phyloP scores from a whole-genome alignment of 176 grass and related monocot genomes.

The Zea mays region Zm-B73-REFERENCE-NAM-5.0 NC_050096.1:50821501-50822000 shows the following conservation, averaged over 20 bases:
- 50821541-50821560: neutral
- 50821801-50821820: neutral
- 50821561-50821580: neutral
- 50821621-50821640: constrained; percentile 46
- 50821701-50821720: constrained; percentile 51
- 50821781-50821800: neutral
- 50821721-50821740: constrained; percentile 26
- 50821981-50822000: no score
- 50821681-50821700: constrained; percentile 27
- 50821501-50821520: neutral
- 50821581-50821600: constrained; percentile 22
- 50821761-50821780: constrained; percentile 10
- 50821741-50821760: constrained; percentile 30
- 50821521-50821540: neutral
- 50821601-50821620: constrained; percentile 26
- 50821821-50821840: neutral
- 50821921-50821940: constrained; percentile 27
- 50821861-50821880: constrained; percentile 16
- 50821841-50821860: constrained; percentile 34
- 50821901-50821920: neutral
- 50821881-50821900: constrained; percentile 2
- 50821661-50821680: constrained; percentile 48
- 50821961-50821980: neutral
- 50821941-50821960: constrained; percentile 24
- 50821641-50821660: constrained; percentile 17